Evolutionary conservation across 2,329 filamentous ascomycete genomes (phyloP), one percentile per base, ranked within the genome.

Genomic region (Aspergillus sp.): DNA sequence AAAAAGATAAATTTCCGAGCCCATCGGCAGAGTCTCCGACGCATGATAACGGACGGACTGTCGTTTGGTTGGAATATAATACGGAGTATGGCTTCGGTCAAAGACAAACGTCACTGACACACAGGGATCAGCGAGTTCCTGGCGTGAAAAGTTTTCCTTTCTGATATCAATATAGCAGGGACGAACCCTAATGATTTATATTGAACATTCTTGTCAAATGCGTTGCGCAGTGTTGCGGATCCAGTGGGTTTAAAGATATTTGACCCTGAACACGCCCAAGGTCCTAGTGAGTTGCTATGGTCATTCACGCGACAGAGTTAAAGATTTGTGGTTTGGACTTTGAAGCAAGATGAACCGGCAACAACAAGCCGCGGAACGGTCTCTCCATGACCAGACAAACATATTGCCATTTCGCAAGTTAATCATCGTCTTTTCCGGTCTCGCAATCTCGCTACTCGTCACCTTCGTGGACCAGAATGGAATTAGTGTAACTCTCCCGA

Each of bases 381-480:
- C 68, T 10, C 64, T 78, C 37, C 73, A 77, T 58, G 76, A 81
- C 56, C 79, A 83, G 59, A 80, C 74, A 7, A 79, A 83, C 49
- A 71, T 82, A 15, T 68, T 83, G 2, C 77, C 79, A 0, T 72
- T 70, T 35, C 67, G 65, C 7, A 69, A 80, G 53, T 38, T 69
- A 6, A 54, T 69, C 44, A 50, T 69, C 19, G 77, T 81, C 41
- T 80, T 83, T 49, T 61, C 63, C 5, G 73, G 73, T 3, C 65
- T 83, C 9, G 71, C 79, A 1, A 64, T 77, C 12, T 74, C 76
- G 0, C 64, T 83, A 5, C 62, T 82, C 13, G 75, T 83, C 27
- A 74, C 71, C 10, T 80, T 77, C 50, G 74, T 79, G 45, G 79
- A 83, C 57, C 78, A 81, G 53, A 81, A 80, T 61, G 74, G 76